phyloP scores from a whole-genome alignment of 176 grass and related monocot species.

The sorghum (Sorghum bicolor) region Sorghum_bicolor_NCBIv3 NC_012872.2:9785001-9785500 shows the following conservation, averaged over 20 bases:
- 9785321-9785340: too few relatives aligned
- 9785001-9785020: too few relatives aligned
- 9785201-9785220: background rate
- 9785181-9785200: background rate
- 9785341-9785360: constrained; percentile 31
- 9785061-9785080: too few relatives aligned
- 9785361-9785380: constrained; percentile 47
- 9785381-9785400: constrained; percentile 47
- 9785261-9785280: background rate
- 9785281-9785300: background rate
- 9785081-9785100: too few relatives aligned
- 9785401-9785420: constrained; percentile 47
- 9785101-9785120: too few relatives aligned
- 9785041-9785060: too few relatives aligned
- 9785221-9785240: background rate
- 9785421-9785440: constrained; percentile 30
- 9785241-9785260: background rate
- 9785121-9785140: too few relatives aligned
- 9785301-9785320: background rate
- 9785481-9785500: constrained; percentile 49
- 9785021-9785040: too few relatives aligned
- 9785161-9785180: background rate
- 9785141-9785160: too few relatives aligned
- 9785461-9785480: constrained; percentile 34
- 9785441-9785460: constrained; percentile 41